Evolutionary conservation across 257 asterid genomes (phyloP).

Genomic region (Nicotiana noctiflora): DNA sequence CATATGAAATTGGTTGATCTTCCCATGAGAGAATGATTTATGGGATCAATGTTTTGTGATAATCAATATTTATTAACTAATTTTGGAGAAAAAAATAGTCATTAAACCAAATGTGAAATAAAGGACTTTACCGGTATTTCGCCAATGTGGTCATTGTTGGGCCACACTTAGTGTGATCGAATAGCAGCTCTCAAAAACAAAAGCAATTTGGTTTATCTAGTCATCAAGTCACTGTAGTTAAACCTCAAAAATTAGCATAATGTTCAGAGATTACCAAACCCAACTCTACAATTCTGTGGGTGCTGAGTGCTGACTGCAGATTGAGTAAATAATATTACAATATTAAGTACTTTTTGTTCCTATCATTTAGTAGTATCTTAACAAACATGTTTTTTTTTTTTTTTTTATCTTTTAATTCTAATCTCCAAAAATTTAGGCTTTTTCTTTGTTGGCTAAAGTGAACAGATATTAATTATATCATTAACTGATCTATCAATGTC

Average conservation of each 20-base stretch:
- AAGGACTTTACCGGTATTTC: too few species aligned
- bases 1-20: too few species aligned
- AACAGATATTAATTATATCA: not conserved
- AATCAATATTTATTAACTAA: too few species aligned
- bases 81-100: too few species aligned
- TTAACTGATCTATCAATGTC: constrained; percentile 4
- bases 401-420: constrained; percentile 6
- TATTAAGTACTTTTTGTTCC: constrained; percentile 1
- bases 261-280: constrained; percentile 11
- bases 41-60: too few species aligned
- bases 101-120: too few species aligned
- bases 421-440: constrained; percentile 33
- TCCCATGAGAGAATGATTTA: too few species aligned
- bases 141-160: too few species aligned
- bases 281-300: not conserved
- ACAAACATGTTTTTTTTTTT: not conserved
- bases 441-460: constrained; percentile 11
- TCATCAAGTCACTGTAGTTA: constrained; percentile 7
- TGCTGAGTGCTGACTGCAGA: constrained; percentile 5
- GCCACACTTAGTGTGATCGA: too few species aligned
- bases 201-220: constrained; percentile 7
- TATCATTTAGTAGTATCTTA: not conserved
- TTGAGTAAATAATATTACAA: not conserved
- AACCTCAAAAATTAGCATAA: not conserved
- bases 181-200: not conserved